These are phyloP conservation scores for Fomitiporia mediterranea DNA, from an alignment of 1,284 basidiomycete genomes.

Conservation along the genomic window DNA sequence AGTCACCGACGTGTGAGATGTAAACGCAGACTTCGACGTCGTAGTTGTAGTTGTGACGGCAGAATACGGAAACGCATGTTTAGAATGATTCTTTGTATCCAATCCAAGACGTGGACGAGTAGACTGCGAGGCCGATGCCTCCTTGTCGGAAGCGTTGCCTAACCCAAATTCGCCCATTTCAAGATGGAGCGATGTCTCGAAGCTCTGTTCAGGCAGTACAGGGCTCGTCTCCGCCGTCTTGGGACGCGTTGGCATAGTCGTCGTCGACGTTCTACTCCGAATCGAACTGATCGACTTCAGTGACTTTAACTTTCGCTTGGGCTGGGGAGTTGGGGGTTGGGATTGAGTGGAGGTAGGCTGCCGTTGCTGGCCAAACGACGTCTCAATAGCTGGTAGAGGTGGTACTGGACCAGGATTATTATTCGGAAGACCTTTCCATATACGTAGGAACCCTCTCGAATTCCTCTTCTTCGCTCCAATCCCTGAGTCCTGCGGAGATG, in stretches of 20 bases:
- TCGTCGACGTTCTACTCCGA: constrained; percentile 45
- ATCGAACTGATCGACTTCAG: constrained; percentile 77
- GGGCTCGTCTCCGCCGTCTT: constrained; percentile 27
- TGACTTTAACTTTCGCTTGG: constrained; percentile 57
- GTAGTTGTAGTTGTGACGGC: background rate
- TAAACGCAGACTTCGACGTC: background rate
- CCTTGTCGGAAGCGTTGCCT: background rate
- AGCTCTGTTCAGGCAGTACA: constrained; percentile 43
- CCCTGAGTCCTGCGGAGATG: constrained; percentile 24
- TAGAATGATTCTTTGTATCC: background rate
- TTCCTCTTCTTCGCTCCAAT: constrained; percentile 46
- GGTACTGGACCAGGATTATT: constrained; percentile 12
- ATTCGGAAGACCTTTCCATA: constrained; percentile 17
- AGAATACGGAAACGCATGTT: constrained; percentile 7
- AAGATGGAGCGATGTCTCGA: constrained; percentile 14
- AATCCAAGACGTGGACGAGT: background rate
- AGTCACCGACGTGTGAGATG: constrained; percentile 3
- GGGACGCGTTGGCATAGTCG: constrained; percentile 18
- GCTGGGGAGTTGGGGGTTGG: constrained; percentile 36
- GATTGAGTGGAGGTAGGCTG: constrained; percentile 37
- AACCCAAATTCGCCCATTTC: constrained; percentile 5
- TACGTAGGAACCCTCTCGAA: constrained; percentile 58
- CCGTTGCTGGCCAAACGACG: constrained; percentile 1
- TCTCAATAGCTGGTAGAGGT: constrained; percentile 13
- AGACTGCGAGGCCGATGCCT: background rate